Conservation (phyloP, 441 rosid genomes). For the Biscutella laevigata region DNA sequence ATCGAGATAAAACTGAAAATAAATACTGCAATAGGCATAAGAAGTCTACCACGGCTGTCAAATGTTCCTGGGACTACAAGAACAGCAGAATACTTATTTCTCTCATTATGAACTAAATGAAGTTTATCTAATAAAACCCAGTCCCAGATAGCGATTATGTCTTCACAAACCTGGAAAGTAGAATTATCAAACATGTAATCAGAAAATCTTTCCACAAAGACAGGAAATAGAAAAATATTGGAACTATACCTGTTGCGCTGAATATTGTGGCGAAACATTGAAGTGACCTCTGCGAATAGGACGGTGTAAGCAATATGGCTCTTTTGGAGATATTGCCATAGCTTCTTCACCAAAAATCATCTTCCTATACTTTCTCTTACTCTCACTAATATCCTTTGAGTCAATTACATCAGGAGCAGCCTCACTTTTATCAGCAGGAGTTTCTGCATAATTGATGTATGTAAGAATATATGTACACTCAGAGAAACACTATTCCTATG, state of each 20-base stretch:
- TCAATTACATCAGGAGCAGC: conserved; percentile 30
- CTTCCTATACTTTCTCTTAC: conserved; percentile 38
- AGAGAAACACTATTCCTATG: background rate
- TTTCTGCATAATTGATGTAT: conserved; percentile 32
- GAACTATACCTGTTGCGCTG: conserved; percentile 65
- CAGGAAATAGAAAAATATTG: background rate
- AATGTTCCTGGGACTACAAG: conserved; percentile 79
- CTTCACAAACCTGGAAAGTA: conserved; percentile 66
- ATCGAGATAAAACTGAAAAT: background rate
- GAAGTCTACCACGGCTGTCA: conserved; percentile 63
- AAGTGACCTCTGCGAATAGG: conserved; percentile 94
- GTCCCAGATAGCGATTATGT: conserved; percentile 77
- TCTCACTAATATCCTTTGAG: conserved; percentile 32
- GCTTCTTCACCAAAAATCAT: conserved; percentile 90
- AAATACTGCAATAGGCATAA: background rate
- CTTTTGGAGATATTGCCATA: conserved; percentile 53
- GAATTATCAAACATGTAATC: background rate
- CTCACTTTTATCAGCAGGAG: conserved; percentile 34
- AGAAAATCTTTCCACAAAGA: conserved; percentile 1
- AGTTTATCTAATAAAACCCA: conserved; percentile 73
- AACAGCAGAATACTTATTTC: conserved; percentile 61
- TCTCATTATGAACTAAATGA: conserved; percentile 47
- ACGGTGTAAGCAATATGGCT: conserved; percentile 64
- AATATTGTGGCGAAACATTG: conserved; percentile 70
- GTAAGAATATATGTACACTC: background rate